Evolutionary conservation across 2,329 filamentous ascomycete species (phyloP), one percentile per base, ranked within the genome.

Genomic region (Celoporthe dispersa): DNA sequence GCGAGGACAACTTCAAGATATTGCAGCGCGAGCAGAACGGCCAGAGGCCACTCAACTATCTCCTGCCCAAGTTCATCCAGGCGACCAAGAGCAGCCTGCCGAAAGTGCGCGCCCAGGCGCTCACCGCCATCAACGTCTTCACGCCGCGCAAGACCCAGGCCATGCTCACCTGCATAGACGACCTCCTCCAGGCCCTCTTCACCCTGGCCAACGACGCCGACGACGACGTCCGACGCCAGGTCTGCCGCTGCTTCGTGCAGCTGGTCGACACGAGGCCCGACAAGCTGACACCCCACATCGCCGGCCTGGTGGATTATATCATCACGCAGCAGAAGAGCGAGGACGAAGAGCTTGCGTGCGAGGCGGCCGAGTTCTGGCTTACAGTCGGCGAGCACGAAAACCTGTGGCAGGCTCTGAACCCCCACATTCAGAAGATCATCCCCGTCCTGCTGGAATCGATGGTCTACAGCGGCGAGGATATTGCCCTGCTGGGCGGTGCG

Each of bases 291-390:
- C 96, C 96, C 33, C 93, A 98, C 78, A 91, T 98, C 78, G 85
- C 87, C 67, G 94, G 93, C 7, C 85, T 99, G 68, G 94, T 99
- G 39, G 93, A 97, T 77, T 99, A 98, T 78, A 96, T 98, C 79
- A 88, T 98, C 70, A 85, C 89, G 39, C 96, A 99, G 79, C 96
- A 99, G 80, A 90, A 91, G 79, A 91, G 91, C 73, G 90, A 94
- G 35, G 94, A 98, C 74, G 91, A 94, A 68, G 94, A 98, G 57
- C 85, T 99, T 70, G 94, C 95, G 51, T 90, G 97, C 74, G 96
- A 99, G 79, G 96, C 96, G 11, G 94, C 96, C 6, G 96, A 99
- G 80, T 99, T 99, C 78, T 99, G 97, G 94, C 88, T 99, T 60
- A 94, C 94, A 53, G 91, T 97, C 28, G 94, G 94, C 71, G 96